These are phyloP conservation scores for Kazachstania martiniae DNA, from an alignment of 805 yeast genomes.

Conservation along the genomic window DNA sequence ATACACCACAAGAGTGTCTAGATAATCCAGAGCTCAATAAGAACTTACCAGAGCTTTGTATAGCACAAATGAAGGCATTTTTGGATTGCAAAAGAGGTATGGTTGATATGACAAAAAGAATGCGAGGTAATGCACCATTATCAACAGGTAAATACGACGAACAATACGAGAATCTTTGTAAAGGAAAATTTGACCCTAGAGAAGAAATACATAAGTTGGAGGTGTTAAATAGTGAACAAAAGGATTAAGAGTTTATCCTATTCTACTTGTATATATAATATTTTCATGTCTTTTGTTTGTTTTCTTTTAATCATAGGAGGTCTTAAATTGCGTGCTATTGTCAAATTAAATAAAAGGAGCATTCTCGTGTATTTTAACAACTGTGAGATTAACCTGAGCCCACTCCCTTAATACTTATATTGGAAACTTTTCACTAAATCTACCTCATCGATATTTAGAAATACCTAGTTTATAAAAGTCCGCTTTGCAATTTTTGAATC, in stretches of 20 bases:
- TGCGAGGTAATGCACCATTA: slow-evolving; percentile 86
- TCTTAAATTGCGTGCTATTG: too few relatives aligned
- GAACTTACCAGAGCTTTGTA: slow-evolving; percentile 79
- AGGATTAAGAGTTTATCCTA: slow-evolving; percentile 14
- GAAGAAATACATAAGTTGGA: slow-evolving; percentile 71
- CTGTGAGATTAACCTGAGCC: too few relatives aligned
- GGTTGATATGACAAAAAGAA: slow-evolving; percentile 83
- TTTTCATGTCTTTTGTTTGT: too few relatives aligned
- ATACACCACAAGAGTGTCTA: slow-evolving; percentile 82
- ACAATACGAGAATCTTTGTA: slow-evolving; percentile 64
- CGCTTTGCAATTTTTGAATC: too few relatives aligned
- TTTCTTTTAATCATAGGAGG: too few relatives aligned
- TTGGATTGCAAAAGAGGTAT: slow-evolving; percentile 86
- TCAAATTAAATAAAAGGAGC: too few relatives aligned
- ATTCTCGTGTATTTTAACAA: too few relatives aligned
- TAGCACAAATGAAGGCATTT: slow-evolving; percentile 73
- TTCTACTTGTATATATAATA: slow-evolving; percentile 1
- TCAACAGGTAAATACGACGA: slow-evolving; percentile 91
- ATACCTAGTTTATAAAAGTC: too few relatives aligned
- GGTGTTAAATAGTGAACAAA: slow-evolving; percentile 42
- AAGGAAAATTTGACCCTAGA: slow-evolving; percentile 72
- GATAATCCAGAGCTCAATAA: slow-evolving; percentile 66
- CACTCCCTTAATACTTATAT: too few relatives aligned
- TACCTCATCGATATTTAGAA: too few relatives aligned
- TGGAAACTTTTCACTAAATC: too few relatives aligned